phyloP scores from a whole-genome alignment of 2,329 filamentous ascomycete genomes.

The Amesomyces nigricolor region DNA sequence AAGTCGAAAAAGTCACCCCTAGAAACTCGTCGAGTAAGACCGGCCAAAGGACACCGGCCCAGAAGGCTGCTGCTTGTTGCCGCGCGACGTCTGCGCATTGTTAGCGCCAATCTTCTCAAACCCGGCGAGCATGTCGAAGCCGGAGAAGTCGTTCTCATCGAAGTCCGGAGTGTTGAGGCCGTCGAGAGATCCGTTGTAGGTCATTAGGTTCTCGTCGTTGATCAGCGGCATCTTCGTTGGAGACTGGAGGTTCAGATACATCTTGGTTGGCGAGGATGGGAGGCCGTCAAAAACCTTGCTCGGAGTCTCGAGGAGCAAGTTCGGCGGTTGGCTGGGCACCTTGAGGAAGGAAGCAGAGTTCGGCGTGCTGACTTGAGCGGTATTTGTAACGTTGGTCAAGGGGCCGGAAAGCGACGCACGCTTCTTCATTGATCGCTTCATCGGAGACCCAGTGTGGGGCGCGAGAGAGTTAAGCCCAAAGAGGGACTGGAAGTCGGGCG shows the following conservation, averaged over 20 bases:
- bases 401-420: slow-evolving; percentile 58
- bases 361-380: slow-evolving; percentile 43
- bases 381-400: slow-evolving; percentile 54
- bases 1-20: background rate
- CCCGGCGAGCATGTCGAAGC: slow-evolving; percentile 67
- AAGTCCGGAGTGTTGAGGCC: slow-evolving; percentile 52
- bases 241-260: slow-evolving; percentile 38
- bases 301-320: slow-evolving; percentile 46
- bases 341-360: slow-evolving; percentile 48
- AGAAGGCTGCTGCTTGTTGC: slow-evolving; percentile 18
- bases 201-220: slow-evolving; percentile 36
- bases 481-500: slow-evolving; percentile 33
- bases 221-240: slow-evolving; percentile 34
- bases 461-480: slow-evolving; percentile 35
- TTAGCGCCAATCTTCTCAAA: slow-evolving; percentile 66
- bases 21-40: slow-evolving; percentile 32
- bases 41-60: slow-evolving; percentile 35
- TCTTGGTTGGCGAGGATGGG: slow-evolving; percentile 53
- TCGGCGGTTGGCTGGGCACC: slow-evolving; percentile 37
- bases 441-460: slow-evolving; percentile 55
- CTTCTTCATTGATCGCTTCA: slow-evolving; percentile 58
- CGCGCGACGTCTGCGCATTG: slow-evolving; percentile 25
- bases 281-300: slow-evolving; percentile 52
- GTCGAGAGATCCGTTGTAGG: slow-evolving; percentile 38
- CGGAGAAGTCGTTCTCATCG: slow-evolving; percentile 55